Evolutionary conservation across 129 eudicot species (phyloP).

Genomic region (Apium graveolens): DNA sequence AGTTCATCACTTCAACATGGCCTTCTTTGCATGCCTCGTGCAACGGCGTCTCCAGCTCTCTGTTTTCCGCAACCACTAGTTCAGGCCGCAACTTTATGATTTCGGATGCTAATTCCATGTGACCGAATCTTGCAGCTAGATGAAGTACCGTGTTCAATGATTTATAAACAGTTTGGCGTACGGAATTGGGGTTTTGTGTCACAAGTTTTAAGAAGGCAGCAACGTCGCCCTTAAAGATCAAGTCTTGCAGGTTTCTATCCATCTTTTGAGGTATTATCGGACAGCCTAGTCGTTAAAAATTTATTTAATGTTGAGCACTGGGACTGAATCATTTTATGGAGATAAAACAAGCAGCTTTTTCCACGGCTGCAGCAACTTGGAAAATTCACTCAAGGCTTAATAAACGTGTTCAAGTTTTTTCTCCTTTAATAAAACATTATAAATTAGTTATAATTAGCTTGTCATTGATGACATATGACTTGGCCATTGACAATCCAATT

Average conservation of each 20-base stretch:
- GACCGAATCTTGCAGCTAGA: constrained; percentile 54
- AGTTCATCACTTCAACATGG: constrained; percentile 21
- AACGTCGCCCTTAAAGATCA: constrained; percentile 32
- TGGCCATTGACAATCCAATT: not conserved
- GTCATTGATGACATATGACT: not conserved
- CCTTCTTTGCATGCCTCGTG: constrained; percentile 58
- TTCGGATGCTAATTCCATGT: constrained; percentile 27
- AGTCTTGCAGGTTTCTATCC: constrained; percentile 32
- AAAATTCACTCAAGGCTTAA: not conserved
- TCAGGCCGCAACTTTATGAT: constrained; percentile 29
- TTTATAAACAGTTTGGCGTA: constrained; percentile 15
- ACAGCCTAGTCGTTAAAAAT: too few species aligned
- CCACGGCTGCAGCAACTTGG: not conserved
- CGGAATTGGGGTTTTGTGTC: constrained; percentile 17
- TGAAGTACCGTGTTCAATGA: constrained; percentile 41
- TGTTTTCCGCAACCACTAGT: constrained; percentile 33
- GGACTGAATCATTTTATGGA: not conserved
- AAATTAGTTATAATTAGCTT: not conserved
- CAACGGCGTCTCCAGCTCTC: constrained; percentile 40
- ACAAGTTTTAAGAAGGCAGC: constrained; percentile 23
- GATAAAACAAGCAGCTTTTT: not conserved
- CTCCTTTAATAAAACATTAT: not conserved
- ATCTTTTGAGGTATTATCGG: constrained; percentile 6
- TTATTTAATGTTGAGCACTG: not conserved
- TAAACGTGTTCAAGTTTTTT: not conserved